Evolutionary conservation across 441 rosid species (phyloP).

Genomic region (Isatis lusitanica): DNA sequence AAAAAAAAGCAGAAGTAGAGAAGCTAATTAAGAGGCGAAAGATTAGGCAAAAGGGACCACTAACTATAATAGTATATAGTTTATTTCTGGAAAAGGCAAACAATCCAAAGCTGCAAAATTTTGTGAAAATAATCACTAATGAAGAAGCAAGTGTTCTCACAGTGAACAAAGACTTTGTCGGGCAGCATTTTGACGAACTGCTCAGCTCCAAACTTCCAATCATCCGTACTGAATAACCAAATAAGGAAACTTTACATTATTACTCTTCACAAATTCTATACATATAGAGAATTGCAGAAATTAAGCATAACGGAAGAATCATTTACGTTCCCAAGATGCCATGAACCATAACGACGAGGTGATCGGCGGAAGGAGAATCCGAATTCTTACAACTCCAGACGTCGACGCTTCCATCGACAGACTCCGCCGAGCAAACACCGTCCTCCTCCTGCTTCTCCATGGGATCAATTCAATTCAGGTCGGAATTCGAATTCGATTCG

Average conservation of each 20-base stretch:
- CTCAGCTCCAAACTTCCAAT: constrained; percentile 96
- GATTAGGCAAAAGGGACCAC: constrained; percentile 11
- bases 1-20: background rate
- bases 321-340: constrained; percentile 85
- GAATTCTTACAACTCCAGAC: constrained; percentile 72
- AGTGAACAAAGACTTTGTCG: constrained; percentile 80
- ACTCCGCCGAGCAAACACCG: constrained; percentile 70
- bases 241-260: background rate
- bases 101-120: background rate
- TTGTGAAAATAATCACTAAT: background rate
- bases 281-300: background rate
- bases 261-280: background rate
- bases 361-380: constrained; percentile 79
- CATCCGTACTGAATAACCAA: constrained; percentile 54
- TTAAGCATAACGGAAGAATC: background rate
- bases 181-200: constrained; percentile 73
- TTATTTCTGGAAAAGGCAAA: background rate
- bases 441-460: constrained; percentile 53
- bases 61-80: background rate
- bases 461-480: background rate
- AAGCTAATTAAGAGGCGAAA: background rate
- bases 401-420: constrained; percentile 63
- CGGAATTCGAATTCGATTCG: background rate
- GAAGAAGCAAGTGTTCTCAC: constrained; percentile 44
- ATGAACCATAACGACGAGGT: constrained; percentile 93